Base-by-base conservation (phyloP, 2,329 filamentous ascomycete genomes). In the Stagonosporopsis tanaceti region DNA sequence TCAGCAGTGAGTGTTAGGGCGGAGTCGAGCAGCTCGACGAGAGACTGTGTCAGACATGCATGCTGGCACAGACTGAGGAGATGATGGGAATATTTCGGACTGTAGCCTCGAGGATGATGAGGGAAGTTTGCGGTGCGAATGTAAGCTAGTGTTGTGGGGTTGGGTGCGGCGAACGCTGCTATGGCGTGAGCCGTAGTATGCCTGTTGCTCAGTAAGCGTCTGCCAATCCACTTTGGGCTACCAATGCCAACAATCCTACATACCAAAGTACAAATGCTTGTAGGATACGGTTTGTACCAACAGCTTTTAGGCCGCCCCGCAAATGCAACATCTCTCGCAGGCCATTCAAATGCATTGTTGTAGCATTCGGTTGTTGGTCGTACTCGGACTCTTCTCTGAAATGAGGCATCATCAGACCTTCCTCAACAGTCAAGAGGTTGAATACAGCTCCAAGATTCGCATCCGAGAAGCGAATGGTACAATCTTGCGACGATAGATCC, bases 181-280 rank as follows among this genome's bases (percentile, higher is more conserved):
- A 77, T 72, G 50, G 74, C 73, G 62, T 76, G 73, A 46, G 71
- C 73, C 22, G 74, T 76, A 47, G 71, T 70, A 69, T 76, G 73
- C 74, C 74, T 77, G 66, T 68, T 70, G 67, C 69, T 75, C 69
- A 74, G 72, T 76, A 70, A 76, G 74, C 72, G 68, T 39, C 58
- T 71, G 64, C 65, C 67, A 73, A 63, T 52, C 66, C 64, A 41
- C 28, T 67, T 66, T 59, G 50, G 66, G 65, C 34, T 44, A 45
- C 55, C 22, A 35, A 35, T 44, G 55, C 39, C 45, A 56, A 54
- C 32, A 39, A 42, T 50, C 50, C 47, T 59, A 75, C 74, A 40
- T 65, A 77, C 75, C 75, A 77, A 62, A 77, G 71, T 68, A 77
- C 76, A 69, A 77, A 76, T 24, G 75, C 72, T 48, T 77, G 74